Percentiles rank a stretch among this genome's conserved stretches.
Evolutionary conservation across 163 green algal species (phyloP).

Genomic region (Chlorella variabilis): DNA sequence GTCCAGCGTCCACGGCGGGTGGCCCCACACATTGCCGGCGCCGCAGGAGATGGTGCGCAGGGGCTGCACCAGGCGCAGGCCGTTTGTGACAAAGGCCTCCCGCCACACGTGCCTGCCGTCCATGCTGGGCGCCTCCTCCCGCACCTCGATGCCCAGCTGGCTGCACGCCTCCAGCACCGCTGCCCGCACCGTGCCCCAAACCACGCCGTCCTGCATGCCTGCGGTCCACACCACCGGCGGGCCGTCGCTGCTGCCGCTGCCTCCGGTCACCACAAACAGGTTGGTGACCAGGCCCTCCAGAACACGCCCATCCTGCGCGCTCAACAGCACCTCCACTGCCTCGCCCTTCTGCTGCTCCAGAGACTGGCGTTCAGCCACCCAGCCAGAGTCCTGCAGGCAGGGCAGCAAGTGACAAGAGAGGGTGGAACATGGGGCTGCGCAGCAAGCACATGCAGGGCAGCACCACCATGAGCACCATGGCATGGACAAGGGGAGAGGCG

Average conservation of each 20-base stretch:
- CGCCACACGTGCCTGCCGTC: constrained; percentile 22
- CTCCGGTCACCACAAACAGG: constrained; percentile 36
- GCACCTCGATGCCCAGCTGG: constrained; percentile 7
- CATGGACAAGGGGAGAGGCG: too few relatives aligned
- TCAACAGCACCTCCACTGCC: constrained; percentile 41
- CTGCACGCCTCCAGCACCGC: constrained; percentile 35
- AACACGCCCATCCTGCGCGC: constrained; percentile 18
- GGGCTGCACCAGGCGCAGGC: constrained; percentile 37
- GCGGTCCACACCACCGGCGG: constrained; percentile 8
- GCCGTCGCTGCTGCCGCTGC: background rate
- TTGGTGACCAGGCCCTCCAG: constrained; percentile 56
- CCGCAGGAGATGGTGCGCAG: constrained; percentile 18
- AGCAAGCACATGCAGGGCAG: too few relatives aligned
- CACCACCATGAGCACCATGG: too few relatives aligned
- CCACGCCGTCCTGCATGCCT: constrained; percentile 26
- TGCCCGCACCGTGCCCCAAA: constrained; percentile 43
- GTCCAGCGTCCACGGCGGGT: constrained; percentile 4
- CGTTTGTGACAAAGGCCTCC: constrained; percentile 56
- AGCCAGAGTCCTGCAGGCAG: constrained; percentile 41
- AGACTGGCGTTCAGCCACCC: constrained; percentile 33
- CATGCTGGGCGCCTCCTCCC: constrained; percentile 23
- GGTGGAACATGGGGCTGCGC: too few relatives aligned
- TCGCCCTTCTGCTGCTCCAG: constrained; percentile 32
- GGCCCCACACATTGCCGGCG: constrained; percentile 19
- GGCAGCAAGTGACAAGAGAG: too few relatives aligned